Base-by-base conservation (phyloP, 495 filamentous ascomycete genomes). In the Trichocladium antarcticum region DNA sequence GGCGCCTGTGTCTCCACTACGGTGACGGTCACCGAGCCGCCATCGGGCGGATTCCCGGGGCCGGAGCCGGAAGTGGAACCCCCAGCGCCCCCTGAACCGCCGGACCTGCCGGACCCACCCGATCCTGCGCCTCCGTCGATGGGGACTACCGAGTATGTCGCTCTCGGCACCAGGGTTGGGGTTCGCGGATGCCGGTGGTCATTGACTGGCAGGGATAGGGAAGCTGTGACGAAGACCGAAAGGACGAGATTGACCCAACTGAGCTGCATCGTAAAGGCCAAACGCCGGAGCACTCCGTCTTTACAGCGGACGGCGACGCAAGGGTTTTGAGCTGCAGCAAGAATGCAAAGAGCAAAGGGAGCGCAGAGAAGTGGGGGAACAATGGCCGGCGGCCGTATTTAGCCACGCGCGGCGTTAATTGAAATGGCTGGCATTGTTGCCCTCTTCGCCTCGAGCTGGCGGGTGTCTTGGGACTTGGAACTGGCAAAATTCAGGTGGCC, bases 81-180 rank as follows among this genome's bases (percentile, higher is more conserved):
- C 34, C 54, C 55, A 16, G 50, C 48, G n/a, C 49, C 47, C 21
- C 39, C 16, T 14, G 31, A 9, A 11, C 21, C 34, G 2, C 48
- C 54, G 16, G 39, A 36, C 37, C 29, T 36, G 12, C 47, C 29
- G 21, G 50, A 41, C 37, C 50, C 50, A 42, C 44, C 38, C 39
- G 42, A 14, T n/a, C 56, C 50, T 16, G 56, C 43, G 7, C 55
- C 60, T 21, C 60, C 60, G 37, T 58, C 42, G 38, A 63, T 63
- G 5, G 58, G 58, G 11, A 63, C 60, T 0, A 61, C 58, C 27
- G 58, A 56, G 35, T 61, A 61, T 15, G 58, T 63, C 19, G 58
- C 56, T 32, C 58, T 59, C 20, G 56, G 56, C 31, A 45, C 56
- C 16, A 59, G 38, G 10, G 17, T 42, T 8, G 36, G 27, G 3